Evolutionary conservation across 73 alveolate species (phyloP).

Genomic region (Paramecium primaurelia): DNA sequence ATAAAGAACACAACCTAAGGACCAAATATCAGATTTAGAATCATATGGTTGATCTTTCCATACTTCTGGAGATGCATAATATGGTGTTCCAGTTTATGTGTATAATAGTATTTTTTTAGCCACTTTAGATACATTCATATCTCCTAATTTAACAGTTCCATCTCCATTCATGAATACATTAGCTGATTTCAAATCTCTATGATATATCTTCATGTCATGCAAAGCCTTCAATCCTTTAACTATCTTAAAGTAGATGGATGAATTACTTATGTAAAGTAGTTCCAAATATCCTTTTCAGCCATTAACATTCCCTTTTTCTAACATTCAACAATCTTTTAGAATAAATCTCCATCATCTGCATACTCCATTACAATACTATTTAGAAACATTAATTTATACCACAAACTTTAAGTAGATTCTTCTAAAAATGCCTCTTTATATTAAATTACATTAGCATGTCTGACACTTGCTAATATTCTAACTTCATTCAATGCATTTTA

Average conservation of each 20-base stretch:
- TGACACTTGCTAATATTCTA: constrained; percentile 83
- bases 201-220: constrained; percentile 79
- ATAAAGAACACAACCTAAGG: constrained; percentile 95
- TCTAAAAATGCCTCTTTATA: constrained; percentile 88
- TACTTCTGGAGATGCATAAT: constrained; percentile 96
- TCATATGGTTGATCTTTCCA: constrained; percentile 98
- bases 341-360: constrained; percentile 92
- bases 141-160: constrained; percentile 90
- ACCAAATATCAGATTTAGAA: constrained; percentile 95
- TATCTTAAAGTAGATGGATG: constrained; percentile 36
- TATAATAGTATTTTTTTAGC: constrained; percentile 82
- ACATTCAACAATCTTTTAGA: constrained; percentile 77
- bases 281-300: constrained; percentile 88
- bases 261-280: constrained; percentile 79
- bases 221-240: constrained; percentile 74
- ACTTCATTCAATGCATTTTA: constrained; percentile 91
- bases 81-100: constrained; percentile 97
- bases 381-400: neutral
- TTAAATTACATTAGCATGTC: constrained; percentile 80
- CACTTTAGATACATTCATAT: constrained; percentile 89
- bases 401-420: constrained; percentile 72
- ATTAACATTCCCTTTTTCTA: constrained; percentile 64
- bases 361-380: constrained; percentile 89
- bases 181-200: constrained; percentile 86
- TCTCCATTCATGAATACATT: constrained; percentile 85